These are phyloP conservation scores for Porodaedalea pini DNA, from an alignment of 1,284 basidiomycete genomes.

Conservation along the genomic window DNA sequence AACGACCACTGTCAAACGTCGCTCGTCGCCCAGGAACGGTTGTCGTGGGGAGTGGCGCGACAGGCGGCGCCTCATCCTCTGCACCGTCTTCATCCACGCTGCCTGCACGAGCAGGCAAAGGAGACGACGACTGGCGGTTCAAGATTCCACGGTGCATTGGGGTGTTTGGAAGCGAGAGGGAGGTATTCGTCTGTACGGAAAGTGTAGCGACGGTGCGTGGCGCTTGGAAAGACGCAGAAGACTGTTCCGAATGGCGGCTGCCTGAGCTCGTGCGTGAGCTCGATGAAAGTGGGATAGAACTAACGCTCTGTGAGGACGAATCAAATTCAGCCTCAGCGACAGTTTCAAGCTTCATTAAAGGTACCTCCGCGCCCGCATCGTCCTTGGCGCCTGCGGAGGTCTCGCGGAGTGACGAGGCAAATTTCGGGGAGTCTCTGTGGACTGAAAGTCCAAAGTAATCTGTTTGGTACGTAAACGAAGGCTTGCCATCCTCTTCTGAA, in stretches of 20 bases:
- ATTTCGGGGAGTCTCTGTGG: background rate
- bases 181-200: slow-evolving; percentile 26
- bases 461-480: background rate
- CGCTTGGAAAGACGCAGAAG: background rate
- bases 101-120: slow-evolving; percentile 38
- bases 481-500: slow-evolving; percentile 8
- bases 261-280: background rate
- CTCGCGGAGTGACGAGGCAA: background rate
- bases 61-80: background rate
- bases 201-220: slow-evolving; percentile 30
- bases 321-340: background rate
- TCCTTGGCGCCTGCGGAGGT: background rate
- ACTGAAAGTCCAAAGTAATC: slow-evolving; percentile 17
- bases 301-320: slow-evolving; percentile 3
- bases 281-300: background rate
- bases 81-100: background rate
- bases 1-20: background rate
- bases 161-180: slow-evolving; percentile 36
- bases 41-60: background rate
- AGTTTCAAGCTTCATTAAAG: background rate
- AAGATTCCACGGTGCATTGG: slow-evolving; percentile 49
- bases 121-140: slow-evolving; percentile 58
- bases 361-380: background rate
- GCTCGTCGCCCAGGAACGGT: background rate
- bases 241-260: background rate